Percentiles rank a stretch among this genome's conserved stretches.
phyloP scores from a whole-genome alignment of 208 protist genomes.

The Crithidia sp. region DNA sequence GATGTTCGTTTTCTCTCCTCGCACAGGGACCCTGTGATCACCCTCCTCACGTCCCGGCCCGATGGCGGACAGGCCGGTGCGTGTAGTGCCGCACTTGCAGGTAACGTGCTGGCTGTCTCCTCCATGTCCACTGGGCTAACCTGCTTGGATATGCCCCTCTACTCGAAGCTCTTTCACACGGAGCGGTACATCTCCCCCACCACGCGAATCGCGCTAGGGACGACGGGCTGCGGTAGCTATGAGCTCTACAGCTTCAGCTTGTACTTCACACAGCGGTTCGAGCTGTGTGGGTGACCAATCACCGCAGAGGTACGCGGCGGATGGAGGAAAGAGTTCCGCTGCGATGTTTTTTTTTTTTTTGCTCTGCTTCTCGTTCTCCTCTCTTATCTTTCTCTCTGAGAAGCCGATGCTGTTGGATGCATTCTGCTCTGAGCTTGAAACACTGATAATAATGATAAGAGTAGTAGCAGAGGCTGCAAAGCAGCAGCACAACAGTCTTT shows the following conservation, averaged over 20 bases:
- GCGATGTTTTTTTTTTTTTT: neutral
- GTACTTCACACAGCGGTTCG: conserved; percentile 24
- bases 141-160: conserved; percentile 34
- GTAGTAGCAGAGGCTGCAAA: no score
- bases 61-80: conserved; percentile 26
- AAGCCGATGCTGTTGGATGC: no score
- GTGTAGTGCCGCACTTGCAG: conserved; percentile 17
- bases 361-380: neutral
- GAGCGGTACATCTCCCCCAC: conserved; percentile 21
- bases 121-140: conserved; percentile 28
- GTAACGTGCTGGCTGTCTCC: conserved; percentile 18
- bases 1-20: conserved; percentile 54
- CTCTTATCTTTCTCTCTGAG: neutral
- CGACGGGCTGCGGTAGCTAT: conserved; percentile 10
- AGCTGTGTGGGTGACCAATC: conserved; percentile 8
- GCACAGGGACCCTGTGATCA: conserved; percentile 38
- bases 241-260: conserved; percentile 29
- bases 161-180: conserved; percentile 26
- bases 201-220: conserved; percentile 18
- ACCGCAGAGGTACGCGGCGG: neutral
- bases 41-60: conserved; percentile 22
- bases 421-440: no score
- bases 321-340: neutral
- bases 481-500: no score
- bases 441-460: no score